Evolutionary conservation across 441 rosid genomes (phyloP), one percentile per base, ranked within the genome.

Genomic region (Arabidopsis lyrata): DNA sequence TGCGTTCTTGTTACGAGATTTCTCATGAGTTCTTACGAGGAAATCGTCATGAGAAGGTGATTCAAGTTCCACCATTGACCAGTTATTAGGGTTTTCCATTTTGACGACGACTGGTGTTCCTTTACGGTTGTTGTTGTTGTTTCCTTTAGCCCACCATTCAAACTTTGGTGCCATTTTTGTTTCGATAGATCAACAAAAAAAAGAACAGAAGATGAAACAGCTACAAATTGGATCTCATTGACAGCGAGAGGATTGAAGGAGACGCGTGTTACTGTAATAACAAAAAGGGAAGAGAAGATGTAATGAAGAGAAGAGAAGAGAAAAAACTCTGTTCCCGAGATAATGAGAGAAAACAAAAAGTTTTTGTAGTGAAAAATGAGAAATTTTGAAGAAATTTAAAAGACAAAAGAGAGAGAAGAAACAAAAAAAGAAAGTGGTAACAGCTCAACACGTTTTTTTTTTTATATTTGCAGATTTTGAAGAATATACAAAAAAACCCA

Each of bases 11-110:
- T 88, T 85, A 1, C 93, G 87, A 7, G 81, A 77, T 47, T 84
- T 86, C 44, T 93, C 88, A 11, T 79, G 73, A 32, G 18, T 55
- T 69, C 79, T 24, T 75, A 77, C 66, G 63, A 90, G 69, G 71
- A 95, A 90, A 75, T 95, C 97, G 15, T 88, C 91, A 29, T 89
- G 92, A 0, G 89, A 77, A 0, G 97, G 93, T 39, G 83, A 85
- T 59, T 95, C 90, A 2, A 95, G 86, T 81, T 95, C 98, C 8
- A 89, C 87, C 98, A 95, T 92, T 39, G 98, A 92, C 98, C 97
- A 95, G 82, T 92, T 92, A 82, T 95, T 90, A 3, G 99, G 99
- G 75, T 92, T 92, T 75, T 90, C 94, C 98, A 95, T 90, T 77
- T 92, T 95, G 31, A 95, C 92, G 14, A 95, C 93, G 4, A 95